phyloP scores from a whole-genome alignment of 352 stramenopile species.

The Discostella stelligera region DNA sequence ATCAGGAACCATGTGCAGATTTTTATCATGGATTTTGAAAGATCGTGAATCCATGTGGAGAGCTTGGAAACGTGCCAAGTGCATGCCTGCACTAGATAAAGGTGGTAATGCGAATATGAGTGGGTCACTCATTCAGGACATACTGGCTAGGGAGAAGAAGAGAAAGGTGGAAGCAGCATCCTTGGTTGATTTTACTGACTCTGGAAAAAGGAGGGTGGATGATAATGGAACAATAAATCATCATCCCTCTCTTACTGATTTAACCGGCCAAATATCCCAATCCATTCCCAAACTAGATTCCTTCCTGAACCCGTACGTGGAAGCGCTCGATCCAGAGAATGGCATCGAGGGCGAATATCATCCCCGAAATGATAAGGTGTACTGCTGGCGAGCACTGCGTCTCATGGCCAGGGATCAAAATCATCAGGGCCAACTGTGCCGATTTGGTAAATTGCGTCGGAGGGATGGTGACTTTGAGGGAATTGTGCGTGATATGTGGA shows the following conservation, averaged over 20 bases:
- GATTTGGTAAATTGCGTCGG: constrained; percentile 39
- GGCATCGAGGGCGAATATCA: constrained; percentile 94
- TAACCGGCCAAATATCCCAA: constrained; percentile 34
- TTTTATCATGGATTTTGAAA: constrained; percentile 42
- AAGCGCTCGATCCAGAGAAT: constrained; percentile 92
- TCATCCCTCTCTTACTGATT: constrained; percentile 22
- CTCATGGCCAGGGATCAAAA: constrained; percentile 64
- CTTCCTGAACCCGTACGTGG: constrained; percentile 89
- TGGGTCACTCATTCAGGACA: neutral
- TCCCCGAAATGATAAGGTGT: constrained; percentile 89
- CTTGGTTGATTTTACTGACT: neutral
- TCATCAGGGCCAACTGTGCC: constrained; percentile 26
- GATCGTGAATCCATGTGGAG: constrained; percentile 62
- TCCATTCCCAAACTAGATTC: constrained; percentile 51
- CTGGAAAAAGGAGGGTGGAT: neutral
- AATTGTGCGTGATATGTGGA: constrained; percentile 64
- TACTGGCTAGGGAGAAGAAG: constrained; percentile 6
- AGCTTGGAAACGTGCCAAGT: constrained; percentile 77
- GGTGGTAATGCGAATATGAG: neutral
- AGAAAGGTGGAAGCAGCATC: constrained; percentile 7
- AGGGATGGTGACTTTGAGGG: constrained; percentile 67
- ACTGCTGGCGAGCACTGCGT: constrained; percentile 75
- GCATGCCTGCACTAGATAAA: constrained; percentile 44
- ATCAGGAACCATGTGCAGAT: constrained; percentile 17
- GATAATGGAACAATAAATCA: constrained; percentile 1